phyloP scores from a whole-genome alignment of 1,284 basidiomycete genomes.

The Ceratorhiza oryzae-sativae region DNA sequence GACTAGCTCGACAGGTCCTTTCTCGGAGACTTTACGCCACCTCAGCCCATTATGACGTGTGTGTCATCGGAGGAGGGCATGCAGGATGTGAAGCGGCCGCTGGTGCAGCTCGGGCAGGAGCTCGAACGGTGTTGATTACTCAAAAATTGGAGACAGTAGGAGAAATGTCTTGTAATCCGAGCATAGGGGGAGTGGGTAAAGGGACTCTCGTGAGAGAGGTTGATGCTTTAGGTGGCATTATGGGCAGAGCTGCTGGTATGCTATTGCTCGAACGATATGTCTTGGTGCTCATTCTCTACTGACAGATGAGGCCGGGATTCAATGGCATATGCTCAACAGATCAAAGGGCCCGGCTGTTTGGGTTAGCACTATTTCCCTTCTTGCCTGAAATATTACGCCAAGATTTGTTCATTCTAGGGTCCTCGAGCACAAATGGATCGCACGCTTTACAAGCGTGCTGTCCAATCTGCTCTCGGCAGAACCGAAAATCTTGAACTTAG shows the following conservation, averaged over 20 bases:
- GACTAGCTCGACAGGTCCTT: background rate
- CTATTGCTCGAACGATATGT: slow-evolving; percentile 34
- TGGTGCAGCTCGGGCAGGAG: slow-evolving; percentile 81
- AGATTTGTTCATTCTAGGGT: slow-evolving; percentile 60
- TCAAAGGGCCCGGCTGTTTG: slow-evolving; percentile 90
- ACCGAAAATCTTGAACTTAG: slow-evolving; percentile 74
- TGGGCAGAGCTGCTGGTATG: slow-evolving; percentile 75
- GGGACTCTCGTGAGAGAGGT: slow-evolving; percentile 88
- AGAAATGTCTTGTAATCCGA: slow-evolving; percentile 90
- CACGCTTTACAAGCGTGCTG: slow-evolving; percentile 78
- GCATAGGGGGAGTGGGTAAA: slow-evolving; percentile 88
- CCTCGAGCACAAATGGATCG: slow-evolving; percentile 88
- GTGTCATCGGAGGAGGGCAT: slow-evolving; percentile 90
- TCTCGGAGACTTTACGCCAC: background rate
- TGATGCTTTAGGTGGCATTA: slow-evolving; percentile 85
- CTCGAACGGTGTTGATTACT: slow-evolving; percentile 80
- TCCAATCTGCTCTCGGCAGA: slow-evolving; percentile 71
- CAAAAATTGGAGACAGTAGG: slow-evolving; percentile 82
- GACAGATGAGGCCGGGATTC: slow-evolving; percentile 83
- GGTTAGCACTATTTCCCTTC: slow-evolving; percentile 57
- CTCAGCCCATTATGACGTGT: slow-evolving; percentile 55
- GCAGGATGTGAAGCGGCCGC: slow-evolving; percentile 91
- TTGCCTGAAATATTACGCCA: background rate
- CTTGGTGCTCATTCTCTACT: background rate
- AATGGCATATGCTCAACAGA: slow-evolving; percentile 84